Conservation (phyloP, 768 basidiomycete genomes). For the Lactarius evosmus region DNA sequence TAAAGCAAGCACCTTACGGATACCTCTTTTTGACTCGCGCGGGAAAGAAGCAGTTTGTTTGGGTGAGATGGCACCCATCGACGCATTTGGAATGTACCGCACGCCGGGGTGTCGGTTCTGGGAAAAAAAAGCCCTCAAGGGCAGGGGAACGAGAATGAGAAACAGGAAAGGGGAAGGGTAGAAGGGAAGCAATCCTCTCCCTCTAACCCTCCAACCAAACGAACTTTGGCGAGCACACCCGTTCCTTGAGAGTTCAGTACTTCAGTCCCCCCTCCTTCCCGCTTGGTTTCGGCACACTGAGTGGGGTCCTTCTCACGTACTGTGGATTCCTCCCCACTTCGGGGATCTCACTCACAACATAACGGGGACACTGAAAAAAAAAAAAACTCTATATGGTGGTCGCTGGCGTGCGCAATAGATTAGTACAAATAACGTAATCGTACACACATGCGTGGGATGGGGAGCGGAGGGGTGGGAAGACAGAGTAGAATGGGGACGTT, state of each 20-base stretch:
- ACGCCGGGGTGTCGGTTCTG: constrained; percentile 16
- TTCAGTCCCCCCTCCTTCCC: neutral
- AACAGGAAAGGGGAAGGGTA: neutral
- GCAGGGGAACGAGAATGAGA: neutral
- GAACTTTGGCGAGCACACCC: neutral
- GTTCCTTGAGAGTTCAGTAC: neutral
- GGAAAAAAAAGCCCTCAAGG: constrained; percentile 4
- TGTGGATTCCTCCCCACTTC: neutral
- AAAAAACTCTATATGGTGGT: constrained; percentile 24
- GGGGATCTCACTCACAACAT: neutral
- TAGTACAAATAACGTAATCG: constrained; percentile 29
- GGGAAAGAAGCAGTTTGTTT: neutral
- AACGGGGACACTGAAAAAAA: neutral
- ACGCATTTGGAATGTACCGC: constrained; percentile 8
- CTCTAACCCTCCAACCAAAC: neutral
- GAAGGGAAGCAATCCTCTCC: neutral
- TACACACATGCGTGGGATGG: constrained; percentile 24
- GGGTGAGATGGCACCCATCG: neutral
- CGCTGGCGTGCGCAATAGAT: constrained; percentile 25
- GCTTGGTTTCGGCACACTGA: neutral
- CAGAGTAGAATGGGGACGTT: constrained; percentile 2
- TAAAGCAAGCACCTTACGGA: neutral
- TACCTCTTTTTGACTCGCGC: constrained; percentile 1
- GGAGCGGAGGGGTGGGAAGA: constrained; percentile 3
- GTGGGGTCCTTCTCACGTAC: constrained; percentile 1